Evolutionary conservation across 192 early-diverging fungal species (phyloP).

Genomic region (Backusella morwellensis): DNA sequence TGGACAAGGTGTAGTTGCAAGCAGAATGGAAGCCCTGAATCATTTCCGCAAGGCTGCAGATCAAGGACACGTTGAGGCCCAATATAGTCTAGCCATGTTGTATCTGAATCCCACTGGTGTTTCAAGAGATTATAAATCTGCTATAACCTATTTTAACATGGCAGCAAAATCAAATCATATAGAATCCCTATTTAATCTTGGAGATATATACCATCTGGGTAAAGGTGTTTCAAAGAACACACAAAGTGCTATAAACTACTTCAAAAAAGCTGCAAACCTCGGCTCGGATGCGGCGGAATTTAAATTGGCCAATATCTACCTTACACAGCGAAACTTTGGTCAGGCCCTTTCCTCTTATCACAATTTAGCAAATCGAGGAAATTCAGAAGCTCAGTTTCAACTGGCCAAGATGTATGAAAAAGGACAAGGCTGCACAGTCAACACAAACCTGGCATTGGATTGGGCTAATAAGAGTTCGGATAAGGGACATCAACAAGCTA

Average conservation of each 20-base stretch:
- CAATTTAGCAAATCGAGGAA: constrained; percentile 55
- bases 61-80: neutral
- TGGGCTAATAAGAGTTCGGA: constrained; percentile 65
- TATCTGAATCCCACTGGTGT: neutral
- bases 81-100: neutral
- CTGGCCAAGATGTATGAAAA: constrained; percentile 78
- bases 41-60: constrained; percentile 32
- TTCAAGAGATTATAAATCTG: neutral
- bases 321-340: constrained; percentile 51
- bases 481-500: constrained; percentile 61
- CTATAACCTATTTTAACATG: neutral
- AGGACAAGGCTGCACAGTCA: constrained; percentile 59
- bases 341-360: constrained; percentile 77
- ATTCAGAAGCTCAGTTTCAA: constrained; percentile 63
- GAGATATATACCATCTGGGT: constrained; percentile 21
- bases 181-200: constrained; percentile 20
- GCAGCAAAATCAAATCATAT: constrained; percentile 12
- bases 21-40: constrained; percentile 16
- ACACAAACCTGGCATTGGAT: constrained; percentile 60
- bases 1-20: constrained; percentile 19
- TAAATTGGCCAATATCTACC: constrained; percentile 80
- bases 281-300: constrained; percentile 74
- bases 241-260: constrained; percentile 66
- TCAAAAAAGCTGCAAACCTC: constrained; percentile 48
- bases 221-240: constrained; percentile 56